A percentile compares a stretch with the other conserved stretches of the same genome.
Conservation (phyloP, 2,329 filamentous ascomycete genomes). For the Colletotrichum sp. region DNA sequence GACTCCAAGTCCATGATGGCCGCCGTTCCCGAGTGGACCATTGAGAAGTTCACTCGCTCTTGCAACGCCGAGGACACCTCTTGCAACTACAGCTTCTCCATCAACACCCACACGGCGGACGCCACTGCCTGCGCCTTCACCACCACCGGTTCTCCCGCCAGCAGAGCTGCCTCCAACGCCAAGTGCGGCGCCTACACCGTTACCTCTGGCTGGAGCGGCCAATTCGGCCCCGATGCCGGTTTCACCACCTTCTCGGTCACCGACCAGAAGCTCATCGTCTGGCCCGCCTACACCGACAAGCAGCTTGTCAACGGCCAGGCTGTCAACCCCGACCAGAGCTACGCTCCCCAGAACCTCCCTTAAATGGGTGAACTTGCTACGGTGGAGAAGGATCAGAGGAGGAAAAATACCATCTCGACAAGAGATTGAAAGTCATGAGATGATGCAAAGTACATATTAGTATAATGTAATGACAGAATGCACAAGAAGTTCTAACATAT, state of each 20-base stretch:
- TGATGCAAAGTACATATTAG: neutral
- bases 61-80: slow-evolving; percentile 42
- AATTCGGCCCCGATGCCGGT: slow-evolving; percentile 56
- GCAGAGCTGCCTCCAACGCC: slow-evolving; percentile 41
- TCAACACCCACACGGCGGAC: slow-evolving; percentile 38
- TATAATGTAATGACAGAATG: neutral
- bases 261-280: slow-evolving; percentile 52
- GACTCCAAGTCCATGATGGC: slow-evolving; percentile 43
- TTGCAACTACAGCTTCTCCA: slow-evolving; percentile 50
- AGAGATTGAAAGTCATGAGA: neutral
- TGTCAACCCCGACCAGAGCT: slow-evolving; percentile 55
- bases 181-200: slow-evolving; percentile 56
- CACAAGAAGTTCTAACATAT: neutral
- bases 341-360: slow-evolving; percentile 34
- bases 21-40: slow-evolving; percentile 43
- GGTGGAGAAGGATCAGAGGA: neutral
- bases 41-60: slow-evolving; percentile 42
- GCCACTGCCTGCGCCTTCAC: slow-evolving; percentile 42
- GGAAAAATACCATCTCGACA: neutral
- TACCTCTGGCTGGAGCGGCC: slow-evolving; percentile 59
- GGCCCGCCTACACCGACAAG: slow-evolving; percentile 58
- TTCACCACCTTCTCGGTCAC: slow-evolving; percentile 61
- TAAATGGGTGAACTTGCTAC: neutral
- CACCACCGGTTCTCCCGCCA: slow-evolving; percentile 42
- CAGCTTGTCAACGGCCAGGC: slow-evolving; percentile 48